These are phyloP conservation scores for Coriolopsis trogii DNA, from an alignment of 1,284 basidiomycete species.

Conservation along the genomic window DNA sequence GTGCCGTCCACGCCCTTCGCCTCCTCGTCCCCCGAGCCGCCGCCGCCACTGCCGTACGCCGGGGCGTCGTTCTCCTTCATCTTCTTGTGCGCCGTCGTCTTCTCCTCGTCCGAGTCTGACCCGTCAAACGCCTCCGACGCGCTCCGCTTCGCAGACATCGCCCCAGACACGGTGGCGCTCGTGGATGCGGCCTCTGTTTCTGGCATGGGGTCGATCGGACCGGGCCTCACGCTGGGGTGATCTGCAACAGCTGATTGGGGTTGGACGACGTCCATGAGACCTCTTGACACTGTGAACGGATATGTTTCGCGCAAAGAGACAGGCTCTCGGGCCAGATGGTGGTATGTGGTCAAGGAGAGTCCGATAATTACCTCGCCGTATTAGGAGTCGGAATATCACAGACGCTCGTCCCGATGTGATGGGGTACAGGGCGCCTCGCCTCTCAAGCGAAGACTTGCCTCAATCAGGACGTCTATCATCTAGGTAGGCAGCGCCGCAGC, in stretches of 20 bases:
- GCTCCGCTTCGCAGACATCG: constrained; percentile 59
- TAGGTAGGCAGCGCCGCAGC: too few species aligned
- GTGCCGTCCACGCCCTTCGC: constrained; percentile 30
- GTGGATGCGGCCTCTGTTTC: constrained; percentile 12
- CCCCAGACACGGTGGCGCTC: constrained; percentile 40
- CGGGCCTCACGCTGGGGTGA: constrained; percentile 3
- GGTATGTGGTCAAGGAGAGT: constrained; percentile 23
- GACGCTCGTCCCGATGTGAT: constrained; percentile 21
- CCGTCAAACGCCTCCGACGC: constrained; percentile 61
- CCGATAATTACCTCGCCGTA: constrained; percentile 16
- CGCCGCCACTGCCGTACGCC: constrained; percentile 23
- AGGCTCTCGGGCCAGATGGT: constrained; percentile 12
- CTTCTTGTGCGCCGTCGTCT: constrained; percentile 57
- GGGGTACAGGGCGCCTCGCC: not conserved
- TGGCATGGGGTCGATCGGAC: constrained; percentile 11
- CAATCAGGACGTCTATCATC: too few species aligned
- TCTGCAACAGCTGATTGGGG: not conserved
- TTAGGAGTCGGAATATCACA: constrained; percentile 11
- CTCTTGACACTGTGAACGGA: not conserved
- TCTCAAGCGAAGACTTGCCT: too few species aligned
- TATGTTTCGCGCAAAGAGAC: not conserved
- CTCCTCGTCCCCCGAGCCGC: constrained; percentile 24
- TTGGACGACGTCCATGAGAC: constrained; percentile 11
- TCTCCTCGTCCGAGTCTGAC: constrained; percentile 41
- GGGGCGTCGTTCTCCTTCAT: constrained; percentile 56